Percentiles rank a stretch among this genome's conserved stretches.
Evolutionary conservation across 2,329 filamentous ascomycete species (phyloP).

Genomic region (Colletotrichum sp.): DNA sequence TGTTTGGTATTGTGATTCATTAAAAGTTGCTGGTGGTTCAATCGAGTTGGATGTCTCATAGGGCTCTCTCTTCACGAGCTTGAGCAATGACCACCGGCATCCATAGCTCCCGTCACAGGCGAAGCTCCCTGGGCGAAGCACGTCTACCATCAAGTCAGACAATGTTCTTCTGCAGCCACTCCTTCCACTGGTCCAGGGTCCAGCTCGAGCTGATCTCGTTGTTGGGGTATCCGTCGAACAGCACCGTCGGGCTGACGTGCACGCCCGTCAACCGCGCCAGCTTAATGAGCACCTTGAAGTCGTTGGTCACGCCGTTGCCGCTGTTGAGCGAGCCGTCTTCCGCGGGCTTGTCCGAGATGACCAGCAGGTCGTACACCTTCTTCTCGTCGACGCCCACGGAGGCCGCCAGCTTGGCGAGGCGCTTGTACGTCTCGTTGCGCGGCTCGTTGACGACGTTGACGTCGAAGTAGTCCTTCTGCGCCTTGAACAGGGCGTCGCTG

Average conservation of each 20-base stretch:
- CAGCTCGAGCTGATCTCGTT: conserved; percentile 81
- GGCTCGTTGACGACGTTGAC: conserved; percentile 82
- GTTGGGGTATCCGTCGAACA: conserved; percentile 86
- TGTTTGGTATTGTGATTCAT: not conserved
- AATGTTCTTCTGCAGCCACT: conserved; percentile 73
- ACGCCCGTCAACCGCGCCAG: conserved; percentile 79
- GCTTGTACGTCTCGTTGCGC: conserved; percentile 82
- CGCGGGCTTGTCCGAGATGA: conserved; percentile 70
- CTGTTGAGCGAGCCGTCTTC: conserved; percentile 74
- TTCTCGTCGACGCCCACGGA: conserved; percentile 72
- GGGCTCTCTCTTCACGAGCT: not conserved
- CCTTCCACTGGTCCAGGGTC: conserved; percentile 81
- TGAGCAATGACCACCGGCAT: not conserved
- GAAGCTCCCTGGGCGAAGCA: not conserved
- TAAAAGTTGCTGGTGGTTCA: not conserved
- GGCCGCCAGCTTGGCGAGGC: conserved; percentile 77
- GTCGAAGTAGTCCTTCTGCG: conserved; percentile 84
- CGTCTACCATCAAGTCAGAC: conserved; percentile 33
- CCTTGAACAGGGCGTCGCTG: conserved; percentile 66
- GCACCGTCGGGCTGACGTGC: conserved; percentile 89
- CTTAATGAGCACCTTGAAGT: conserved; percentile 85
- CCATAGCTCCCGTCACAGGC: not conserved
- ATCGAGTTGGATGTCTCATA: no score
- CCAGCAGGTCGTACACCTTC: conserved; percentile 72
- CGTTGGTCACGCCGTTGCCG: conserved; percentile 84